phyloP scores from a whole-genome alignment of 2,329 filamentous ascomycete genomes.

The Akanthomyces muscarius region DNA sequence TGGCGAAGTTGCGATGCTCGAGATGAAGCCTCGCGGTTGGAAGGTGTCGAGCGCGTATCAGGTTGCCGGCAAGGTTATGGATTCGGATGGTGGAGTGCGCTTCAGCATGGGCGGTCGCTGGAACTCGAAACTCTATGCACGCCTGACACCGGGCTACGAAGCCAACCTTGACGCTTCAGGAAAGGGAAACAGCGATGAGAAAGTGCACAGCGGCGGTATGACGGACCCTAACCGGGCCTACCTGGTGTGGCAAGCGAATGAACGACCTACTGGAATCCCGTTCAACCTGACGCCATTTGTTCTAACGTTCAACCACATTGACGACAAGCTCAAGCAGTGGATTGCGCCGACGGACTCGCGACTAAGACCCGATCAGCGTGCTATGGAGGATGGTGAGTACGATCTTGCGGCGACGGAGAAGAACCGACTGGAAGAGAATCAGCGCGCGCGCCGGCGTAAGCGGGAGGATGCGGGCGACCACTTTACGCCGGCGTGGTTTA shows the following conservation, averaged over 20 bases:
- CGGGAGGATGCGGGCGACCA: conserved; percentile 77
- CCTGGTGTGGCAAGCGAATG: conserved; percentile 87
- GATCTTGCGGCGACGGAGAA: conserved; percentile 91
- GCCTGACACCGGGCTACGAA: conserved; percentile 87
- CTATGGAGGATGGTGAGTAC: conserved; percentile 98
- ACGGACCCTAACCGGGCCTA: conserved; percentile 72
- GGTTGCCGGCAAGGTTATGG: conserved; percentile 79
- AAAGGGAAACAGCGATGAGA: conserved; percentile 34
- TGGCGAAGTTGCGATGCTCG: conserved; percentile 80
- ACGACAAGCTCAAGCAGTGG: conserved; percentile 71
- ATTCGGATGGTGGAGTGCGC: conserved; percentile 71
- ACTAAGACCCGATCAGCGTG: conserved; percentile 88
- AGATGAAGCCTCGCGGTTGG: conserved; percentile 96
- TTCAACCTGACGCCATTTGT: conserved; percentile 98
- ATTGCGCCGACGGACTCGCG: conserved; percentile 91
- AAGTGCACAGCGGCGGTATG: conserved; percentile 47
- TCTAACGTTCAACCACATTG: conserved; percentile 86
- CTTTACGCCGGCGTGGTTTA: conserved; percentile 83
- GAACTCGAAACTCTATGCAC: conserved; percentile 96
- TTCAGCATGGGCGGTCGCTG: conserved; percentile 91
- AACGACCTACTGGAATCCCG: conserved; percentile 76
- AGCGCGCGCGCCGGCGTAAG: conserved; percentile 68
- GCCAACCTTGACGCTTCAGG: conserved; percentile 60
- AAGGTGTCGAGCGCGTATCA: conserved; percentile 90
- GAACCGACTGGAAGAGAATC: conserved; percentile 87